phyloP scores from a whole-genome alignment of 805 yeast genomes.

The Kuraishia ogatae region DNA sequence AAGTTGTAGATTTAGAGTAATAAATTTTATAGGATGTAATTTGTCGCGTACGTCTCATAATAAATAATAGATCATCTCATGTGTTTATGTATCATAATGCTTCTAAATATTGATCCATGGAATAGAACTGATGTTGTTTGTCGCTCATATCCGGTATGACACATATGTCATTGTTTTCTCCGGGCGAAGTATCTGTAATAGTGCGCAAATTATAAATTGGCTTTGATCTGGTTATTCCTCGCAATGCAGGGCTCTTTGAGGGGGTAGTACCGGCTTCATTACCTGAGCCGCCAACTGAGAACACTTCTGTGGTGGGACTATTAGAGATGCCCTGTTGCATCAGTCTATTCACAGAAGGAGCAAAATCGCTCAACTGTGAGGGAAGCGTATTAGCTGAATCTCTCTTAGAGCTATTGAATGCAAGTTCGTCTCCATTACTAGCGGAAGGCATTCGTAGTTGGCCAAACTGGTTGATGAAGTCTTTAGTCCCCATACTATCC shows the following conservation, averaged over 20 bases:
- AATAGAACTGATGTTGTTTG: not conserved
- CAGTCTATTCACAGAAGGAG: not conserved
- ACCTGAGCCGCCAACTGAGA: not conserved
- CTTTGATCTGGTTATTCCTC: not conserved
- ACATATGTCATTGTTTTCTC: not conserved
- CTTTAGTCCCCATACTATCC: not conserved
- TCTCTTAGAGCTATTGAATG: not conserved
- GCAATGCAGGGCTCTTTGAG: not conserved
- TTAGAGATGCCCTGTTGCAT: not conserved
- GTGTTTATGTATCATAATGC: not conserved
- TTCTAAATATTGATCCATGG: not conserved
- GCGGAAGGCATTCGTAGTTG: not conserved
- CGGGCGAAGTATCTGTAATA: not conserved
- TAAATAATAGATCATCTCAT: not conserved
- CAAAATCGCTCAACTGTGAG: constrained; percentile 1
- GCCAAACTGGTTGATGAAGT: not conserved
- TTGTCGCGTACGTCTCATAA: no score
- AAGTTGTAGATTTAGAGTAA: no score
- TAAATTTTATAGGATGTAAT: no score
- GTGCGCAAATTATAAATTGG: not conserved
- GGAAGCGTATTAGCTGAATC: constrained; percentile 2
- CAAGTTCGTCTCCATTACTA: not conserved
- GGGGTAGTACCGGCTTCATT: not conserved
- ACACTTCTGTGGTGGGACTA: not conserved
- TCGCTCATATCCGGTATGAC: not conserved